Base-by-base conservation (phyloP, 2,329 filamentous ascomycete species). In the Thielaviopsis cerberus region DNA sequence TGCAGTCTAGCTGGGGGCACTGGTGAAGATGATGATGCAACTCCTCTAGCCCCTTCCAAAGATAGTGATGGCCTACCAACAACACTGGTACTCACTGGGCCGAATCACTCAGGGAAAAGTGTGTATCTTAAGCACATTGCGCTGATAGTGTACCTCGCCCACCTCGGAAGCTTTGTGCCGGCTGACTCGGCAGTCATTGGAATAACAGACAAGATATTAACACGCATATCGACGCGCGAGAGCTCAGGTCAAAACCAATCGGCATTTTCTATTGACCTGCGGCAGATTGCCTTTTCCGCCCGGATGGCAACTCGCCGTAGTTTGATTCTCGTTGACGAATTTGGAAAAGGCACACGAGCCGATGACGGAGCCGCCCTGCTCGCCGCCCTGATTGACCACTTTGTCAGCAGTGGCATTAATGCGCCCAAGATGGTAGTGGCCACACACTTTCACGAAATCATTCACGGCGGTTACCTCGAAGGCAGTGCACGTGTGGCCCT, bases 81-180 rank as follows among this genome's bases (percentile, higher is more conserved):
- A 13, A 88, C 88, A 71, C 68, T 96, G 13, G 72, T 96, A 5
- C 70, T 98, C 64, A 97, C 92, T 0, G 92, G 92, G 0, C 90
- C 92, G 4, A 98, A 98, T 64, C 94, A 92, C 67, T 97, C 92
- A 0, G 92, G 92, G 0, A 98, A 98, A 69, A 97, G 89, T 64
- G 81, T 97, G 0, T 97, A 95, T 69, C 76, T 97, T 66, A 98
- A 94, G 69, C 91, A 98, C 68, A 80, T 88, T 30, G 92, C 90
- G 4, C 73, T 96, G 54, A 92, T 95, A 60, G 83, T 94, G 15
- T 96, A 92, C 66, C 78, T 98, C 69, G 88, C 92, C 0, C 92
- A 98, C 66, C 80, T 95, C 57, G 92, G 92, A 55, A 91, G 88
- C 67, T 97, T 87, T 67, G 87, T 98, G 1, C 91, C 92, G 1